Evolutionary conservation across 2,329 filamentous ascomycete genomes (phyloP).

Genomic region (Cylindrodendrum hubeiense): DNA sequence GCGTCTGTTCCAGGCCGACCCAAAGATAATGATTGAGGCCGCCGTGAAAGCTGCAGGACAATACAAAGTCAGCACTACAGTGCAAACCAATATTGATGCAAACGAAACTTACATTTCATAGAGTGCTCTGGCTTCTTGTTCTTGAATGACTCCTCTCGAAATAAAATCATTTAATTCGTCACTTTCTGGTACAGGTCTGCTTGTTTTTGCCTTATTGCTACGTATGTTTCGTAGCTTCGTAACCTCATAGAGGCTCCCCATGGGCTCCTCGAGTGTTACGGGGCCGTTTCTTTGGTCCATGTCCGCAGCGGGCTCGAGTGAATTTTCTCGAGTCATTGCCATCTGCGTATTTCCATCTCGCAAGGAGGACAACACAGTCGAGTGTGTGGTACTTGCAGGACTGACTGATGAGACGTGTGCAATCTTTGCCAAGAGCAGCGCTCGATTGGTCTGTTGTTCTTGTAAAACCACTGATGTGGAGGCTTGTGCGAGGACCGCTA

Average conservation of each 20-base stretch:
- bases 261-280: constrained; percentile 30
- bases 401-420: constrained; percentile 38
- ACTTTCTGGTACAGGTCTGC: constrained; percentile 13
- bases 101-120: constrained; percentile 30
- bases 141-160: constrained; percentile 18
- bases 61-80: no score
- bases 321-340: constrained; percentile 32
- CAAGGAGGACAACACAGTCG: constrained; percentile 12
- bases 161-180: constrained; percentile 32
- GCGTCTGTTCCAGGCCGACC: constrained; percentile 30
- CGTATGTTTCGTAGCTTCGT: constrained; percentile 30
- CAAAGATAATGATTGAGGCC: constrained; percentile 33
- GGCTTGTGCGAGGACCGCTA: no score
- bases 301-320: constrained; percentile 12
- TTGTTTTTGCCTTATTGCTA: constrained; percentile 29
- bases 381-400: constrained; percentile 44
- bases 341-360: constrained; percentile 31
- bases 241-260: constrained; percentile 30
- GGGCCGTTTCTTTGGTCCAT: constrained; percentile 23
- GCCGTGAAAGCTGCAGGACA: no score
- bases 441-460: neutral
- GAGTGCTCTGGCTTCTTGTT: constrained; percentile 26
- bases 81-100: no score
- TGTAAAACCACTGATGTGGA: no score
- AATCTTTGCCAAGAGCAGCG: neutral